Base-by-base conservation (phyloP, 2,329 filamentous ascomycete genomes). In the Aureobasidium zeae region DNA sequence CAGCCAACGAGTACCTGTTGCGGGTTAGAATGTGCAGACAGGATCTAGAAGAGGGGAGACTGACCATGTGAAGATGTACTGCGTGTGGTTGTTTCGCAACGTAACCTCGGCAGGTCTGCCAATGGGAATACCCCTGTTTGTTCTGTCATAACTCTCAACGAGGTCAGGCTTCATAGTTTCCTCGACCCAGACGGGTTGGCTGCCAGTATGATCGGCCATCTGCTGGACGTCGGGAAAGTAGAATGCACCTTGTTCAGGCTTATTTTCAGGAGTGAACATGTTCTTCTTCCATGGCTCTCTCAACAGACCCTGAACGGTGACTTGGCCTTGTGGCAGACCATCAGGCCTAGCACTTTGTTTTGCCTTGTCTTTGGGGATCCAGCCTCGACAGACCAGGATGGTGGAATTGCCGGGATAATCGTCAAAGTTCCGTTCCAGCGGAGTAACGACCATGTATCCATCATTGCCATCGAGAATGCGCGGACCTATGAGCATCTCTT, bases 11-110 rank as follows among this genome's bases (percentile, higher is more conserved):
- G 59, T 93, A 95, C 87, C 87, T 94, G 53, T 20, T 12, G n/a
- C 21, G 24, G 17, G 22, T 33, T 19, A 33, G 13, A 39, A 10
- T 11, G 5, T 21, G 20, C 2, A 8, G 16, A 11, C 11, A 6
- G 9, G 4, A 21, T n/a, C 16, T 32, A 36, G 13, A 9, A 21
- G 11, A 44, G 11, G 9, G 15, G 28, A 25, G 29, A 65, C 79
- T 58, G 77, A 96, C 91, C 91, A 98, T 53, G 91, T 98, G 63
- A 95, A 91, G 54, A 98, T 98, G 65, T 98, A 98, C 70, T 96
- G 91, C 51, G 86, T 80, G 65, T 98, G 91, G 65, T 94, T 96
- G 62, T 98, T 98, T 61, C 86, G 77, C 58, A 98, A 69, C 61
- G 93, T 94, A 48, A 98, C 88, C 65, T 94, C 86, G 4, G 91